Evolutionary conservation across 495 filamentous ascomycete genomes (phyloP), one percentile per base, ranked within the genome.

Genomic region (Stereocaulon alpinum): DNA sequence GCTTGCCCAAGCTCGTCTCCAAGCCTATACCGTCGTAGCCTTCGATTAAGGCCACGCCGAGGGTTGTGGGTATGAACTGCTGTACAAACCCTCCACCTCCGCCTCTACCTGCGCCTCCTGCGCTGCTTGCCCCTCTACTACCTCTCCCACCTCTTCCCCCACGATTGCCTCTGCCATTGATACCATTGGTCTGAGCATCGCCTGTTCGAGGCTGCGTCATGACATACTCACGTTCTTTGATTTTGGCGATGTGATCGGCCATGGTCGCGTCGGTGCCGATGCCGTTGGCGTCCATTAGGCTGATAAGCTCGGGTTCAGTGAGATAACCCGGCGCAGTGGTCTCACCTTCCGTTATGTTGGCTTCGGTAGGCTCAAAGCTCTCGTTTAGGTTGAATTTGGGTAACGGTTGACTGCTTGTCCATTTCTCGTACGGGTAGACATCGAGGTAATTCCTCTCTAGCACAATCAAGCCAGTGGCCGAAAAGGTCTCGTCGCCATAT

Each of bases 261-360:
- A 98, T 98, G 0, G 93, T 97, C 12, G 93, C 93, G 73, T 98
- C 93, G 4, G 93, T 98, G 17, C 93, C 93, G 65, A 98, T 98
- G 12, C 93, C 93, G 69, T 98, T 97, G 17, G 88, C 92, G 73
- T 98, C 94, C 93, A 98, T 98, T 24, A 98, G 78, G 5, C 86
- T 88, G 71, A 98, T 96, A n/a, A 98, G 76, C 68, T 97, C 93
- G 2, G 93, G 91, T 69, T 98, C 93, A 1, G 93, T 98, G 37
- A 98, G 73, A 66, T 94, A 96, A 14, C 80, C 82, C 0, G 94
- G 93, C 10, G 91, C 74, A 0, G 77, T 77, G 0, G 93, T 98
- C 70, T 92, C 86, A 17, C 93, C 92, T 60, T 95, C 91, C 15
- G 79, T 85, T 63, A 97, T 87, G 55, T 85, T 83, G 6, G 92